Base-by-base conservation (phyloP, 352 stramenopile genomes). In the Thalassiosira livingstoniorum region DNA sequence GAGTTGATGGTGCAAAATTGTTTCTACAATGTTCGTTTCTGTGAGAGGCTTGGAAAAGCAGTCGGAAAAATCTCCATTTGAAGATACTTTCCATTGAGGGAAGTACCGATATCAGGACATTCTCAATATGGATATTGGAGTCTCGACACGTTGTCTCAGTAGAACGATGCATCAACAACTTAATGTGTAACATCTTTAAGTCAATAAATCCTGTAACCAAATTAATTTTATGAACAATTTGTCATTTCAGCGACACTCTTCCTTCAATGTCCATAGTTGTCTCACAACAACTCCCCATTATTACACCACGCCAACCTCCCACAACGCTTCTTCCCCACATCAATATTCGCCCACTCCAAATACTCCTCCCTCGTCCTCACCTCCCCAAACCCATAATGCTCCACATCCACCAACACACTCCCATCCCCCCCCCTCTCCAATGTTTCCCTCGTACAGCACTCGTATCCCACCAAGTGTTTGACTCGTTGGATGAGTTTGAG, bases 391-490 rank as follows among this genome's bases (percentile, higher is more conserved):
- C 74, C 85, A 84, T 94, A 95, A 34, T 92, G 68, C 29, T 92
- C 79, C 2, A 92, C 61, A 71, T 94, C 71, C 7, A 57, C 78
- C n/a, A 93, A 76, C 13, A 95, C 83, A 11, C 87, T 37, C 47
- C 82, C 74, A 66, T 83, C 51, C 29, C 81, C 78, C 39, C 84
- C 67, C 58, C 55, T 34, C 43, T 82, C 21, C 13, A 94, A 69
- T 34, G 87, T 69, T 25, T 93, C 84, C 37, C 42, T 72, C 34
- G 67, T 83, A 35, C 75, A 75, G 64, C 62, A 86, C 27, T 88
- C 77, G 63, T 95, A 95, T 27, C 90, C 91, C 29, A 94, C 73
- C 29, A 94, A 74, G 63, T 90, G 64, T 60, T 95, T 95, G 2
- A 95, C 87, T 23, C 91, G 78, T 51, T 92, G 71, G 21, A 95